A percentile compares a stretch with the other conserved stretches of the same genome.
Conservation (phyloP, 805 yeast species). For the Cephaloascus fragrans region DNA sequence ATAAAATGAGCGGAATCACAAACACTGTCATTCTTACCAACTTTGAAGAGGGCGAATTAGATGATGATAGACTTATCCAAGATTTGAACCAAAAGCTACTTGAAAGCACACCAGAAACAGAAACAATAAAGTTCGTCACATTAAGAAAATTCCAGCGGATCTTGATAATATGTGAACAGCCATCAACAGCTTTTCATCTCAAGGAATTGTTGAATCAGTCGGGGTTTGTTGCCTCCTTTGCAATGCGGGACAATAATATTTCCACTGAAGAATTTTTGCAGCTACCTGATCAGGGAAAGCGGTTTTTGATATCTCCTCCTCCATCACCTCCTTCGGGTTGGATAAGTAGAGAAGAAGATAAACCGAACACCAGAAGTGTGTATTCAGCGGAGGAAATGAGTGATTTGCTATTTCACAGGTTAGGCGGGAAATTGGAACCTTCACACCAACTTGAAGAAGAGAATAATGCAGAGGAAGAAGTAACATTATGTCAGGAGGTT, state of each 20-base stretch:
- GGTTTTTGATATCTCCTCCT: slow-evolving; percentile 31
- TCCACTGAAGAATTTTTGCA: slow-evolving; percentile 12
- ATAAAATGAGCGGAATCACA: slow-evolving; percentile 4
- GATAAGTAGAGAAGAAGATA: slow-evolving; percentile 24
- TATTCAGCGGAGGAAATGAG: slow-evolving; percentile 2
- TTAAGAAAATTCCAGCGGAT: slow-evolving; percentile 13
- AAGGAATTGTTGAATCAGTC: not conserved
- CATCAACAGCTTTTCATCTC: not conserved
- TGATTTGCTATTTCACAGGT: slow-evolving; percentile 1
- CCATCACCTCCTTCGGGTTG: slow-evolving; percentile 31
- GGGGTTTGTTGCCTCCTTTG: not conserved
- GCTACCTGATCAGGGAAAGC: slow-evolving; percentile 19
- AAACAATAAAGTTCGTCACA: slow-evolving; percentile 14
- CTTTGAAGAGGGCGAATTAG: slow-evolving; percentile 6
- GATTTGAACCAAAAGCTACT: slow-evolving; percentile 13
- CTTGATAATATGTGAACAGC: slow-evolving; percentile 10
- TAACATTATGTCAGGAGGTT: not conserved
- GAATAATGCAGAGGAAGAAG: not conserved
- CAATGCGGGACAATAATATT: not conserved
- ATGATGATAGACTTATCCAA: slow-evolving; percentile 7
- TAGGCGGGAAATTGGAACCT: not conserved
- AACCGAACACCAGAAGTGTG: slow-evolving; percentile 13
- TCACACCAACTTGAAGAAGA: too few relatives aligned
- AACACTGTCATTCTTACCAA: slow-evolving; percentile 16
- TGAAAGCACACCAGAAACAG: slow-evolving; percentile 4